Percentiles rank a stretch among this genome's conserved stretches.
phyloP scores from a whole-genome alignment of 768 basidiomycete species.

The Coprinopsis sp. region DNA sequence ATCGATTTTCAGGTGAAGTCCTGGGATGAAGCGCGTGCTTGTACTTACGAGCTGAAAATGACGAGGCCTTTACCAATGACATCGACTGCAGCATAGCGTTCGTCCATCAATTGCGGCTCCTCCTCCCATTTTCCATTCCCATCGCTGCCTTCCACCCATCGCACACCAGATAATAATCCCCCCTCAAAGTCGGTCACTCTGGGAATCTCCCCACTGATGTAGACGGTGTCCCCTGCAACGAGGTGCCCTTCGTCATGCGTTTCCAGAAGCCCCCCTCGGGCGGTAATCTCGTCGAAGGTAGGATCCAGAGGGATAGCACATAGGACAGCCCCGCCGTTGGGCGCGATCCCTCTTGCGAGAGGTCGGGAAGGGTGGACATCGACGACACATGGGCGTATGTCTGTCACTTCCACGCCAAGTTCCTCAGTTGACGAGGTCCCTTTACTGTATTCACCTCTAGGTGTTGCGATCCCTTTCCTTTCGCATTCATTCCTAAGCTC shows the following conservation, averaged over 20 bases:
- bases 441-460: background rate
- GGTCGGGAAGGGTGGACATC: conserved; percentile 81
- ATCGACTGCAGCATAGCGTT: conserved; percentile 73
- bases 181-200: conserved; percentile 62
- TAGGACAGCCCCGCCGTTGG: conserved; percentile 55
- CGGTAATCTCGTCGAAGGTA: conserved; percentile 59
- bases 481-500: conserved; percentile 31
- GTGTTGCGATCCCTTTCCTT: conserved; percentile 3
- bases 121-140: conserved; percentile 40
- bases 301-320: conserved; percentile 66
- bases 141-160: conserved; percentile 43
- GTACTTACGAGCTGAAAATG: conserved; percentile 75
- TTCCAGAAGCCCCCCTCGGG: conserved; percentile 51
- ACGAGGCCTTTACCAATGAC: conserved; percentile 79
- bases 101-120: conserved; percentile 78
- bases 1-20: background rate
- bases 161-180: conserved; percentile 63
- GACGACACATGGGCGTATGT: conserved; percentile 38
- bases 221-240: conserved; percentile 59
- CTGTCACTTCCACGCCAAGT: too few species aligned
- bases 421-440: background rate
- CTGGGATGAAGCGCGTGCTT: background rate
- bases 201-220: conserved; percentile 79
- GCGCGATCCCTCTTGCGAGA: conserved; percentile 66
- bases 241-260: conserved; percentile 56